Evolutionary conservation across 169 alveolate species (phyloP).

Genomic region (Plasmodium gaboni): DNA sequence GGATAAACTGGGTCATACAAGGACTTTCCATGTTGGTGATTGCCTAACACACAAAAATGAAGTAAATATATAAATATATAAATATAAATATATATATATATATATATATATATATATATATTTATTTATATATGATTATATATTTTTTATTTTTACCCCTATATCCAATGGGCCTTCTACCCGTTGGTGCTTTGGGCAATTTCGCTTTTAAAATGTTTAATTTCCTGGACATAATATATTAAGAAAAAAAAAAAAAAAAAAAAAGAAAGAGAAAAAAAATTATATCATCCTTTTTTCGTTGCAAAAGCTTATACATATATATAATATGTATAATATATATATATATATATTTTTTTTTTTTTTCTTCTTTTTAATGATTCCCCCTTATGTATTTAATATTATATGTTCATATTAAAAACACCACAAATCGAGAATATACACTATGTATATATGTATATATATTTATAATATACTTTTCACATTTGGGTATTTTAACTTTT

Average conservation of each 20-base stretch:
- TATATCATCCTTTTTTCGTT: too few relatives aligned
- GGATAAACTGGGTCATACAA: slow-evolving; percentile 90
- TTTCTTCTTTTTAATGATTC: too few relatives aligned
- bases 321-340: too few relatives aligned
- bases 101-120: background rate
- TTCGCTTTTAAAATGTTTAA: slow-evolving; percentile 45
- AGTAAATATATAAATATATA: background rate
- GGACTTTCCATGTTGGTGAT: slow-evolving; percentile 88
- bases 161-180: slow-evolving; percentile 73
- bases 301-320: too few relatives aligned
- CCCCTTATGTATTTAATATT: too few relatives aligned
- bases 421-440: too few relatives aligned
- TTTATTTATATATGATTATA: background rate
- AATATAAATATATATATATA: background rate
- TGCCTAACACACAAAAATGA: slow-evolving; percentile 78
- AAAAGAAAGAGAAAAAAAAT: background rate
- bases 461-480: too few relatives aligned
- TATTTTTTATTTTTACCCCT: slow-evolving; percentile 19
- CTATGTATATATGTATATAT: too few relatives aligned
- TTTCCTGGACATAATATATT: slow-evolving; percentile 19
- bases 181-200: slow-evolving; percentile 65
- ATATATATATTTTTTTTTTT: too few relatives aligned
- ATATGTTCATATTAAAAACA: too few relatives aligned
- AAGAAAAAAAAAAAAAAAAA: background rate
- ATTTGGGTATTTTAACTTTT: too few relatives aligned